phyloP scores from a whole-genome alignment of 495 filamentous ascomycete species.

The Ascodesmis nigricans region DNA sequence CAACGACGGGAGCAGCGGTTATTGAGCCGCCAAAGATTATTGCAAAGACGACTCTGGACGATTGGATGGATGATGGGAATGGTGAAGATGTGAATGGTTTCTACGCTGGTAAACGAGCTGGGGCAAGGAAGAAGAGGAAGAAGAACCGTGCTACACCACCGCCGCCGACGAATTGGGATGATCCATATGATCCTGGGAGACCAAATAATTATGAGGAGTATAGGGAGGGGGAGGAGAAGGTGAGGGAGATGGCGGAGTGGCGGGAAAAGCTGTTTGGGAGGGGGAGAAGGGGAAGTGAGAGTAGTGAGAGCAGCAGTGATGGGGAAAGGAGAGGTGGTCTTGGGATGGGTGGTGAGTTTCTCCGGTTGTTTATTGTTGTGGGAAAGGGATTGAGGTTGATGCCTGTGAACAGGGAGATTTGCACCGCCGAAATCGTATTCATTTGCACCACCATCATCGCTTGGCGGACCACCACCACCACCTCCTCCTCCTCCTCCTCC shows the following conservation, averaged over 20 bases:
- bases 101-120: constrained; percentile 31
- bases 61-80: constrained; percentile 64
- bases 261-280: constrained; percentile 63
- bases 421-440: constrained; percentile 43
- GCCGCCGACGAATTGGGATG: constrained; percentile 64
- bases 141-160: constrained; percentile 44
- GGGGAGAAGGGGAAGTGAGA: constrained; percentile 34
- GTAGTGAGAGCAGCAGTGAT: constrained; percentile 27
- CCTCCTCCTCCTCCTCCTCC: constrained; percentile 18
- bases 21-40: constrained; percentile 11
- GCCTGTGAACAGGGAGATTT: constrained; percentile 34
- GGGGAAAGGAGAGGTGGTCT: constrained; percentile 35
- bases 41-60: constrained; percentile 49
- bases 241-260: constrained; percentile 65
- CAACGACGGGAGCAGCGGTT: constrained; percentile 15
- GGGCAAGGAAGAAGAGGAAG: constrained; percentile 72
- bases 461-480: constrained; percentile 19
- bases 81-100: constrained; percentile 41
- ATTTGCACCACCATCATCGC: constrained; percentile 40
- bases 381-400: not conserved
- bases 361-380: not conserved
- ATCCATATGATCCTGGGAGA: constrained; percentile 66
- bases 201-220: constrained; percentile 82
- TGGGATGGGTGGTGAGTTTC: constrained; percentile 30
- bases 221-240: constrained; percentile 61